Base-by-base conservation (phyloP, 176 grass and related monocot genomes). In the Oryza meridionalis region DNA sequence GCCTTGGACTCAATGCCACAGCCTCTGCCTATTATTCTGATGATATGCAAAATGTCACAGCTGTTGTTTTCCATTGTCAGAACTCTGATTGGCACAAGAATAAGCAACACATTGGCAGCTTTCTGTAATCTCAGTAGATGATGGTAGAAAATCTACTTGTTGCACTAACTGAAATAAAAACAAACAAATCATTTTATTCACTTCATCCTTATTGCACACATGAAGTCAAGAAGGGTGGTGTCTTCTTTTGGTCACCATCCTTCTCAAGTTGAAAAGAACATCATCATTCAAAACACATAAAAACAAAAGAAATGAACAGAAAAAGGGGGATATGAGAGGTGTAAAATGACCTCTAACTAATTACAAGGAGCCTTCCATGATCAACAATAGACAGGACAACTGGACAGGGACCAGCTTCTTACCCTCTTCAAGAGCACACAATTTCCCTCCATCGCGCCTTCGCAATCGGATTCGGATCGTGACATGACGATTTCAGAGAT, bases 181-280 rank as follows among this genome's bases (percentile, higher is more conserved):
- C 26, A 32, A 58, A 73, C 37, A 73, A 44, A 82, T 50, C 79
- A 69, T 27, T 83, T 68, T 86, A 86, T 90, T 86, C 58, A 73
- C 16, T 74, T 74, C 67, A 61, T 78, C 38, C 7, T 90, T 90
- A 83, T 90, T 83, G 53, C 53, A 86, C 79, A 83, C 47, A 82
- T 82, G 12, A 72, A 81, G 77, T 82, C 17, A 72, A 76, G 21
- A 15, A 44, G 32, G 72, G 72, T 4, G 22, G 78, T 86, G 67
- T 40, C 17, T 90, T 37, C 37, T 78, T 90, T 82, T 82, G 74
- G 82, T 78, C 79, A 49, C 79, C 47, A 73, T 73, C 88, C 13
- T 82, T 75, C 72, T 73, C 15, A 77, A 77, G 67, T 11, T 19
- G 72, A 76, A 63, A 68, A 33, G 11, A 43, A 49, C 2, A 70